A percentile compares a stretch with the other conserved stretches of the same genome.
Conservation (phyloP, 2,329 filamentous ascomycete species). For the Erysiphe pulchra region DNA sequence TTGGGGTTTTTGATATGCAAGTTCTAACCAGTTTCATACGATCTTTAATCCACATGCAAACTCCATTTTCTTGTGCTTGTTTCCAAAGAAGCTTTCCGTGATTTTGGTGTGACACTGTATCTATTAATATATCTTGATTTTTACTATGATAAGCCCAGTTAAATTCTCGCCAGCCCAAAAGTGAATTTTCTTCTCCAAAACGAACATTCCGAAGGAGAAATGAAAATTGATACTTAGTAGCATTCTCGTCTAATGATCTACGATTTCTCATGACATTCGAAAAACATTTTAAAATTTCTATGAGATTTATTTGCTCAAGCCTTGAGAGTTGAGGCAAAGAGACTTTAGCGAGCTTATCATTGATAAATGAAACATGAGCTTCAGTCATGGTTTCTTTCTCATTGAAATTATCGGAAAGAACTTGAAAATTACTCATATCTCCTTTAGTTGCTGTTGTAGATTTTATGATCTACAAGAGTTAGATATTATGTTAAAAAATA, state of each 20-base stretch:
- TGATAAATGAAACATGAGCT: constrained; percentile 40
- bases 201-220: constrained; percentile 66
- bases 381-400: constrained; percentile 44
- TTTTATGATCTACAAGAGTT: constrained; percentile 5
- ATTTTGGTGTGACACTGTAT: constrained; percentile 59
- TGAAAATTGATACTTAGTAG: constrained; percentile 51
- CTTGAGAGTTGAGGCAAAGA: constrained; percentile 59
- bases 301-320: constrained; percentile 64
- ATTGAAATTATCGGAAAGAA: constrained; percentile 22
- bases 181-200: constrained; percentile 35
- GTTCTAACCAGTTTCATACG: constrained; percentile 40
- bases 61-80: constrained; percentile 58
- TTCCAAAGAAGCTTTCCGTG: constrained; percentile 64
- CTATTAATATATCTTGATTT: constrained; percentile 71
- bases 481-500: constrained; percentile 1
- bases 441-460: constrained; percentile 6
- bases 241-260: constrained; percentile 75
- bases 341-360: constrained; percentile 49
- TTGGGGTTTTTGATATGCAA: constrained; percentile 2
- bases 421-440: constrained; percentile 18
- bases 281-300: constrained; percentile 63
- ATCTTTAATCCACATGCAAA: constrained; percentile 90
- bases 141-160: constrained; percentile 65
- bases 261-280: constrained; percentile 67
- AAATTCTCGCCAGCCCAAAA: constrained; percentile 55